Evolutionary conservation across 768 basidiomycete genomes (phyloP).

Genomic region (Suillus hirtellus): DNA sequence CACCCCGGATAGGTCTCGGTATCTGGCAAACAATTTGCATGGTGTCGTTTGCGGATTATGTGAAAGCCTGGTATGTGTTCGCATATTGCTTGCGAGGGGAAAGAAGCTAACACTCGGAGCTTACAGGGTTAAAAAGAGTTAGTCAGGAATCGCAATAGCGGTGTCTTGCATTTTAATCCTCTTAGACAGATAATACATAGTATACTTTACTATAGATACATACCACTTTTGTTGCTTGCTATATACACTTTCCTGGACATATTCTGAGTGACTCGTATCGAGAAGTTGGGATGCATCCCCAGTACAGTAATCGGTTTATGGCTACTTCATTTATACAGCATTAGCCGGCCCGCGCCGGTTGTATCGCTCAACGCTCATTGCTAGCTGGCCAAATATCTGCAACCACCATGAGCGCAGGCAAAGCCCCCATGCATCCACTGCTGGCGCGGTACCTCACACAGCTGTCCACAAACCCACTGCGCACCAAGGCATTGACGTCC

Average conservation of each 20-base stretch:
- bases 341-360: background rate
- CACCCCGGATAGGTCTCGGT: conserved; percentile 93
- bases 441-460: conserved; percentile 71
- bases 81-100: no score
- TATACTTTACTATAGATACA: conserved; percentile 19
- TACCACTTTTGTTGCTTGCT: conserved; percentile 13
- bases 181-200: conserved; percentile 19
- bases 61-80: conserved; percentile 71
- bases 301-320: no score
- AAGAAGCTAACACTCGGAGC: background rate
- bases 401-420: conserved; percentile 41
- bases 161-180: conserved; percentile 7
- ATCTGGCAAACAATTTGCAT: conserved; percentile 99
- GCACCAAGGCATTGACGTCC: conserved; percentile 80
- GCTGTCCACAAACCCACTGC: conserved; percentile 66
- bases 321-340: no score
- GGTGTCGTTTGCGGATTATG: conserved; percentile 97
- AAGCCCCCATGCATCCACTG: conserved; percentile 41
- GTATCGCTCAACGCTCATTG: conserved; percentile 1
- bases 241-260: background rate
- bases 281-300: background rate
- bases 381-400: conserved; percentile 23
- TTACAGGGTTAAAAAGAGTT: conserved; percentile 52
- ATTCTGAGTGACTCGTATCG: background rate
- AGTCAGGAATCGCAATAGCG: conserved; percentile 20